Evolutionary conservation across 345 rosid genomes (phyloP).

Genomic region (Acer yangbiense): DNA sequence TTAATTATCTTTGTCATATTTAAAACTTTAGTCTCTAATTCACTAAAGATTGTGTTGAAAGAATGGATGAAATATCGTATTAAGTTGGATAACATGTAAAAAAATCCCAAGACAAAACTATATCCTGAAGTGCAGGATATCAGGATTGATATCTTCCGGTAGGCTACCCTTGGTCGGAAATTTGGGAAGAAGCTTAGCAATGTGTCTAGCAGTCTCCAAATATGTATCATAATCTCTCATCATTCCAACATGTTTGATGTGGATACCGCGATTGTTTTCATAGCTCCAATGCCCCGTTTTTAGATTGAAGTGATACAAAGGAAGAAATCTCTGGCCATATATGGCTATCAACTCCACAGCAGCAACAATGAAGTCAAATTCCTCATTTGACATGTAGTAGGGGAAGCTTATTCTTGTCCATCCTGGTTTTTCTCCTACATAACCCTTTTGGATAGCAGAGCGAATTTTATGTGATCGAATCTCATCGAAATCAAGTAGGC

Average conservation of each 20-base stretch:
- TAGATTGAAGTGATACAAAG: slow-evolving; percentile 40
- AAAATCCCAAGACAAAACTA: slow-evolving; percentile 8
- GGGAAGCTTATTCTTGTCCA: slow-evolving; percentile 75
- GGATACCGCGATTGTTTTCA: neutral
- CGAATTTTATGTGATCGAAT: slow-evolving; percentile 34
- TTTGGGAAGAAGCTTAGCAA: slow-evolving; percentile 46
- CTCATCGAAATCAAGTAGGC: slow-evolving; percentile 37
- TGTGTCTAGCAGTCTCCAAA: slow-evolving; percentile 29
- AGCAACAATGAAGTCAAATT: slow-evolving; percentile 52
- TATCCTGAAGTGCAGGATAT: slow-evolving; percentile 31
- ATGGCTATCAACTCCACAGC: slow-evolving; percentile 48
- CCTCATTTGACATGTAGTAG: slow-evolving; percentile 56
- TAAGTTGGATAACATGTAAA: neutral
- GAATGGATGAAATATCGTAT: neutral
- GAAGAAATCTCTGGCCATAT: slow-evolving; percentile 58
- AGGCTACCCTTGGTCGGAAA: slow-evolving; percentile 28
- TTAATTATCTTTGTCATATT: too few species aligned
- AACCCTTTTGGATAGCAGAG: slow-evolving; percentile 44
- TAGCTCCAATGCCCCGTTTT: slow-evolving; percentile 49
- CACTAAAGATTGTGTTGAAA: too few species aligned
- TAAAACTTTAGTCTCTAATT: too few species aligned
- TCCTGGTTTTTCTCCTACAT: slow-evolving; percentile 58
- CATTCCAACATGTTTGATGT: neutral
- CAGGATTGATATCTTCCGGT: slow-evolving; percentile 18
- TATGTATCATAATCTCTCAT: slow-evolving; percentile 18